Conservation (phyloP, 2,329 filamentous ascomycete genomes). For the Colletotrichum melonis region DNA sequence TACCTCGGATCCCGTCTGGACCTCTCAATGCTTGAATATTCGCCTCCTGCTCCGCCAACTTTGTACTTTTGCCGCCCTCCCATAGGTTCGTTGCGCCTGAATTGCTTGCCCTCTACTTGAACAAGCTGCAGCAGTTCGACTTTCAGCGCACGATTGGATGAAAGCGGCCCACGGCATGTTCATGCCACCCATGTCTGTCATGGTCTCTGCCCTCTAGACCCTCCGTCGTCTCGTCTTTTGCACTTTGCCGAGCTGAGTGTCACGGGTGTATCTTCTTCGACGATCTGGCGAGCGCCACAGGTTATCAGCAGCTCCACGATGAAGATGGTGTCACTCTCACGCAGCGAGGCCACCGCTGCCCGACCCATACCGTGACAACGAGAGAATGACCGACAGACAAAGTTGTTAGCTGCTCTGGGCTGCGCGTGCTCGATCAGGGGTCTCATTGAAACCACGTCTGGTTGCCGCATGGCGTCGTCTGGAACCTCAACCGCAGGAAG, state of each 20-base stretch:
- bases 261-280: constrained; percentile 4
- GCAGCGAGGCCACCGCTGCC: constrained; percentile 28
- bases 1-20: not conserved
- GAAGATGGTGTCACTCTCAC: constrained; percentile 27
- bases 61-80: not conserved
- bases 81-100: constrained; percentile 3
- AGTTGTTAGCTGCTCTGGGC: not conserved
- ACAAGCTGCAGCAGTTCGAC: not conserved
- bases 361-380: constrained; percentile 5
- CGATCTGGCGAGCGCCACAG: not conserved
- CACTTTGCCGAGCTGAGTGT: not conserved
- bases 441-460: constrained; percentile 29
- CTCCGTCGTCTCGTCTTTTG: constrained; percentile 34
- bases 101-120: constrained; percentile 9
- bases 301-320: constrained; percentile 5
- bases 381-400: constrained; percentile 16
- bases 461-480: constrained; percentile 20
- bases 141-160: constrained; percentile 28
- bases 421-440: constrained; percentile 28
- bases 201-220: constrained; percentile 4
- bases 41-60: not conserved
- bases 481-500: constrained; percentile 15
- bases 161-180: constrained; percentile 29
- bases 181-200: constrained; percentile 13
- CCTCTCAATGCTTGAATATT: constrained; percentile 1